phyloP scores from a whole-genome alignment of 2,329 filamentous ascomycete genomes.

The Hymenotorrendiella dingleyae region DNA sequence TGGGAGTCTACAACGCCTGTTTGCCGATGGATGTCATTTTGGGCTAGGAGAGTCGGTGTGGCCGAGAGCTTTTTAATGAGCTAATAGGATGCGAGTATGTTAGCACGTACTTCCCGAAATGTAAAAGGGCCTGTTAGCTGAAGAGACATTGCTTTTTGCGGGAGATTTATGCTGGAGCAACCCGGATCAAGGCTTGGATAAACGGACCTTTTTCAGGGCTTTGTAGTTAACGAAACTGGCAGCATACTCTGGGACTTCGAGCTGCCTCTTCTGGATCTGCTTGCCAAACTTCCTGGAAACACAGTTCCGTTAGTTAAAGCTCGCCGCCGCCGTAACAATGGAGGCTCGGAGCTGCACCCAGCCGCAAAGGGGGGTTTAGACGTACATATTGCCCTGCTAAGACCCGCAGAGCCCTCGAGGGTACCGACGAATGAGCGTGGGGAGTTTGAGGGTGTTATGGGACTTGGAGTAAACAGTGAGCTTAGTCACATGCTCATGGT shows the following conservation, averaged over 20 bases:
- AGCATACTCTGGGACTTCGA: slow-evolving; percentile 98
- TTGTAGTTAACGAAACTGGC: slow-evolving; percentile 99
- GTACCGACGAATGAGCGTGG: slow-evolving; percentile 21
- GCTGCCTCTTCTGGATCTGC: slow-evolving; percentile 97
- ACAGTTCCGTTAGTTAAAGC: too few species aligned
- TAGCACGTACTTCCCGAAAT: slow-evolving; percentile 23
- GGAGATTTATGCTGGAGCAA: slow-evolving; percentile 3
- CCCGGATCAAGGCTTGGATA: slow-evolving; percentile 23
- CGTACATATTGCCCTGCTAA: slow-evolving; percentile 29
- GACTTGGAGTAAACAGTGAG: too few species aligned
- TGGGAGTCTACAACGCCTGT: slow-evolving; percentile 64
- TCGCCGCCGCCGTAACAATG: too few species aligned
- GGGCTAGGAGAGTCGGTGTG: slow-evolving; percentile 75
- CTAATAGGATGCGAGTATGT: slow-evolving; percentile 43
- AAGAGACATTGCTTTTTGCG: slow-evolving; percentile 15
- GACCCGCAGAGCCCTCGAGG: slow-evolving; percentile 22
- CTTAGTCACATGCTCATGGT: slow-evolving; percentile 19
- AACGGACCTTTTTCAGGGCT: slow-evolving; percentile 86
- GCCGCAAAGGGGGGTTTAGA: slow-evolving; percentile 10
- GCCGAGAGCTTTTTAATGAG: slow-evolving; percentile 97
- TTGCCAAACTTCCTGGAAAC: slow-evolving; percentile 93
- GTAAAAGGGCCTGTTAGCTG: too few species aligned
- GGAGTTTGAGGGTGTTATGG: too few species aligned
- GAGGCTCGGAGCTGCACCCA: neutral
- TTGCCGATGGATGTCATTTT: slow-evolving; percentile 54